Conservation (phyloP, 495 filamentous ascomycete genomes). For the Glonium stellatum region DNA sequence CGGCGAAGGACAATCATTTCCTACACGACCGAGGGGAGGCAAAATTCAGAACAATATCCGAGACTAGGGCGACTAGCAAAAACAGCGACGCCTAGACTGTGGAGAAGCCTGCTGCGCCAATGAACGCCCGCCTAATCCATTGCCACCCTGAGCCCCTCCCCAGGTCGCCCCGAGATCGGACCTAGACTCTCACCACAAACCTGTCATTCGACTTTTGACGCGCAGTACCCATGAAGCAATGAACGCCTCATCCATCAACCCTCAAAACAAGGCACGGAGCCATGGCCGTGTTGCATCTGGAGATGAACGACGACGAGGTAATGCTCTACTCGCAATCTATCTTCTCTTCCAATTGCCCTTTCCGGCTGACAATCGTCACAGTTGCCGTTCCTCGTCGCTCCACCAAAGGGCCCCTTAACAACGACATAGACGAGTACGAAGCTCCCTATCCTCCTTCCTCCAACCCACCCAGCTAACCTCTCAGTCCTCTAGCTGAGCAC, state of each 20-base stretch:
- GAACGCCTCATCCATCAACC: slow-evolving; percentile 1
- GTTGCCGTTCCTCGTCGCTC: slow-evolving; percentile 28
- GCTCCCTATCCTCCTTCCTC: neutral
- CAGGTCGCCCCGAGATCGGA: neutral
- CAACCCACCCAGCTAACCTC: slow-evolving; percentile 7
- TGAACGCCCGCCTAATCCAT: neutral
- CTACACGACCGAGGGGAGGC: slow-evolving; percentile 1
- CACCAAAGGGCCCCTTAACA: slow-evolving; percentile 34
- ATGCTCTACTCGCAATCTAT: neutral
- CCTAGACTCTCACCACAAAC: neutral
- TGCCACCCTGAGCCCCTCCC: neutral
- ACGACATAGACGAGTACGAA: slow-evolving; percentile 30
- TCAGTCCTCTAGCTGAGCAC: slow-evolving; percentile 14
- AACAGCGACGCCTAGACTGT: neutral
- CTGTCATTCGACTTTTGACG: neutral
- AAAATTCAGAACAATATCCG: neutral
- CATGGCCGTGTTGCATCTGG: slow-evolving; percentile 19
- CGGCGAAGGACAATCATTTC: neutral
- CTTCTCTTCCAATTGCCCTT: neutral
- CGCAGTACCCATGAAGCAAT: neutral
- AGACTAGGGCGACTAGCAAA: neutral
- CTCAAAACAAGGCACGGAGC: slow-evolving; percentile 16
- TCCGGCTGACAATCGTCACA: slow-evolving; percentile 4
- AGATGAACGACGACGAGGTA: slow-evolving; percentile 27
- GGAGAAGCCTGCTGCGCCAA: neutral